These are phyloP conservation scores for Cyanidium caldarium DNA, from an alignment of 23 red algal genomes.

Conservation along the genomic window DNA sequence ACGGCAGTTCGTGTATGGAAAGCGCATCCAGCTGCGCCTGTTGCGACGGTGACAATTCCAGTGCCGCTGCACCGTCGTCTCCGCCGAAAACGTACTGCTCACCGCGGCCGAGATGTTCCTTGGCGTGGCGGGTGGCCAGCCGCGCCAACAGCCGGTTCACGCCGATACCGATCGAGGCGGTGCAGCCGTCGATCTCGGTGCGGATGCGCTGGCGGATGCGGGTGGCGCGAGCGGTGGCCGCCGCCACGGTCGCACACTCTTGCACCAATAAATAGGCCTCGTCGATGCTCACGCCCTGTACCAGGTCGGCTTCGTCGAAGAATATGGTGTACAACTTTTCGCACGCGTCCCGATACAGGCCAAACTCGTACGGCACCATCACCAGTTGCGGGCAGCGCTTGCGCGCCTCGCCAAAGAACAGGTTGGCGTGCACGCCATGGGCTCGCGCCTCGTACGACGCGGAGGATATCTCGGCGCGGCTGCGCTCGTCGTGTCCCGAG, in stretches of 20 bases:
- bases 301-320: constrained; percentile 20
- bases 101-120: constrained; percentile 28
- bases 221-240: constrained; percentile 26
- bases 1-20: constrained; percentile 42
- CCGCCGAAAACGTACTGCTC: constrained; percentile 30
- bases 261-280: constrained; percentile 76
- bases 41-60: too few relatives aligned
- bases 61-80: constrained; percentile 6
- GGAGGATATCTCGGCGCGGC: constrained; percentile 68
- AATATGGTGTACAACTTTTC: constrained; percentile 56
- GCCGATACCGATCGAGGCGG: constrained; percentile 81
- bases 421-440: constrained; percentile 60
- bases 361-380: constrained; percentile 77
- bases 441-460: constrained; percentile 76
- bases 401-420: constrained; percentile 57
- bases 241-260: constrained; percentile 2
- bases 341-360: constrained; percentile 43
- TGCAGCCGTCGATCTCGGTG: constrained; percentile 35
- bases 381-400: constrained; percentile 52
- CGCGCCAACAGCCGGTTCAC: constrained; percentile 67
- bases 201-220: constrained; percentile 44
- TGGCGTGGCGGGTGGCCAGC: constrained; percentile 66
- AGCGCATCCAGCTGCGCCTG: constrained; percentile 35
- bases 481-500: constrained; percentile 3
- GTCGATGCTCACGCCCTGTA: constrained; percentile 74